Evolutionary conservation across 2,329 filamentous ascomycete species (phyloP), one percentile per base, ranked within the genome.

Genomic region (Hymenoscyphus scutula): DNA sequence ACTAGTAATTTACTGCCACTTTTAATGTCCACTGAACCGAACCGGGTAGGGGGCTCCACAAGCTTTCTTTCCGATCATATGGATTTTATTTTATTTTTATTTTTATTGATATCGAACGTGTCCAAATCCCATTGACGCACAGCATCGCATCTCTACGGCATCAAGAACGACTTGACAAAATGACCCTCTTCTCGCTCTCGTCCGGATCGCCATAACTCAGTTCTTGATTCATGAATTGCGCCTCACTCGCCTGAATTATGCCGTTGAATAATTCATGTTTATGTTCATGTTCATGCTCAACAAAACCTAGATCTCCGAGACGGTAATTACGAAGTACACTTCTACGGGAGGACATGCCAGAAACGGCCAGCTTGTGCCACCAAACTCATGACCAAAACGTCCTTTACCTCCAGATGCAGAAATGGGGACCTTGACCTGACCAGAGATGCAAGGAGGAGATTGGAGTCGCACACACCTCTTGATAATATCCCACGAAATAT

Each of bases 261-360:
- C 41, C n/a, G n/a, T 23, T 23, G 19, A 48, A 23, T 23, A 25
- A 48, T 23, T 48, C 41, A 48, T 48, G 41, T 19, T 48, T 19
- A 23, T 48, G n/a, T n/a, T n/a, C n/a, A n/a, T n/a, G n/a, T n/a
- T n/a, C n/a, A n/a, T n/a, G n/a, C n/a, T n/a, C n/a, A n/a, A n/a
- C n/a, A n/a, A n/a, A n/a, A n/a, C n/a, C n/a, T 19, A 48, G 23
- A 48, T 11, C n/a, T 25, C 41, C 41, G 41, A 48, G 8, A 48
- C 41, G n/a, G 41, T 48, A 48, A 48, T 48, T 48, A 48, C 32
- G n/a, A n/a, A n/a, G n/a, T n/a, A n/a, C n/a, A 34, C n/a, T 48
- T 4, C 19, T 61, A 54, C 59, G 29, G 51, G 51, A 30, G 19
- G 25, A 30, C 51, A 30, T 53, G 23, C 51, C 51, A 29, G 23